A percentile compares a stretch with the other conserved stretches of the same genome.
phyloP scores from a whole-genome alignment of 2,329 filamentous ascomycete genomes.

The Monosporascus sp. region DNA sequence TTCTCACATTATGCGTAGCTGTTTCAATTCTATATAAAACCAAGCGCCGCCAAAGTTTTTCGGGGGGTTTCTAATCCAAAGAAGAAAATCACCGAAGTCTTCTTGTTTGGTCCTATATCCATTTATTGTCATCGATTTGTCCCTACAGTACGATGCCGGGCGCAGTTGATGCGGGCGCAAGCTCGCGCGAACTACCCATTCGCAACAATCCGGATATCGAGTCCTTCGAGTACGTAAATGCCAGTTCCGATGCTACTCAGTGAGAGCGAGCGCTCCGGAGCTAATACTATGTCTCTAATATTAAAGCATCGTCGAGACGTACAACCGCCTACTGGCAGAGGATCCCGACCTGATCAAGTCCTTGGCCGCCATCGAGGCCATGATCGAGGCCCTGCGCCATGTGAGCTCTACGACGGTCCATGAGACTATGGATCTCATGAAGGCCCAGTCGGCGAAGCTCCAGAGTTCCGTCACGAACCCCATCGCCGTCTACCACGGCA shows the following conservation, averaged over 20 bases:
- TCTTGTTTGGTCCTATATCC: not conserved
- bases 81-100: not conserved
- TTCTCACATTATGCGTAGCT: not conserved
- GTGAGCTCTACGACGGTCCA: constrained; percentile 81
- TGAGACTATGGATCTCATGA: constrained; percentile 85
- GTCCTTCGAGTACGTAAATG: constrained; percentile 21
- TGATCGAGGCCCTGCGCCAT: constrained; percentile 79
- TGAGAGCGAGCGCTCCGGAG: not conserved
- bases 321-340: constrained; percentile 48
- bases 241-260: not conserved
- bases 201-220: constrained; percentile 23
- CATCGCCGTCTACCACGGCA: constrained; percentile 87
- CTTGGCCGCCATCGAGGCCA: constrained; percentile 85
- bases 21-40: not conserved
- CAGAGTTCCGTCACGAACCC: constrained; percentile 79
- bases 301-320: constrained; percentile 50
- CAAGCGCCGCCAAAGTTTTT: not conserved
- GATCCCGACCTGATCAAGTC: constrained; percentile 92
- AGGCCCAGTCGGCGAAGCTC: constrained; percentile 69
- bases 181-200: constrained; percentile 18
- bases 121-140: not conserved
- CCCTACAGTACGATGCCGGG: constrained; percentile 10
- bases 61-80: not conserved
- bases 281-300: constrained; percentile 2
- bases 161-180: constrained; percentile 7